Conservation (phyloP, 2,329 filamentous ascomycete genomes). For the Hymenoscyphus albidus region DNA sequence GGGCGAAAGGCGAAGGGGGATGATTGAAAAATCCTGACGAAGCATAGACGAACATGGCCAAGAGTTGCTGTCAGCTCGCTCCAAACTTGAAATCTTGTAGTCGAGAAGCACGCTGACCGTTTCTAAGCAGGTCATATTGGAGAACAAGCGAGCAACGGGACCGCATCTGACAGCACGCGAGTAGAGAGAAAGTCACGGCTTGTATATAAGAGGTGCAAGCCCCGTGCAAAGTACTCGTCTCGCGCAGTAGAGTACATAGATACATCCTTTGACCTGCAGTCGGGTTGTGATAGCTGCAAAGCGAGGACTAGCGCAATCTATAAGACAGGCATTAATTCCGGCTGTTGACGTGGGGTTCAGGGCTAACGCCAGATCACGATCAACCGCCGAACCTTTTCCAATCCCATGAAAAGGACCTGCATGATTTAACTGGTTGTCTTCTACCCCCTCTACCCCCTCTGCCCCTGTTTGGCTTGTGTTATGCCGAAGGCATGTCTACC, state of each 20-base stretch:
- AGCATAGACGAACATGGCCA: conserved; percentile 3
- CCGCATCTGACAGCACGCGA: conserved; percentile 7
- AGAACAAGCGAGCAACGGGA: not conserved
- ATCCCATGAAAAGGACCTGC: conserved; percentile 10
- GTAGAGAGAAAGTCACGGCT: conserved; percentile 1
- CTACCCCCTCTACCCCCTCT: not conserved
- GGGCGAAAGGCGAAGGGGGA: not conserved
- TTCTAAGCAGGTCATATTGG: not conserved
- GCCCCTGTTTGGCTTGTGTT: conserved; percentile 12
- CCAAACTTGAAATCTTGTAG: not conserved
- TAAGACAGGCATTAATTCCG: conserved; percentile 24
- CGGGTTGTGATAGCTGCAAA: conserved; percentile 24
- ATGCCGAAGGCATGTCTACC: conserved; percentile 14
- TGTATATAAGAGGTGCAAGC: not conserved
- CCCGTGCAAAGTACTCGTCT: conserved; percentile 3
- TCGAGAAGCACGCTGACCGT: not conserved
- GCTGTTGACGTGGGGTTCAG: conserved; percentile 16
- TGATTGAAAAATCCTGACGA: conserved; percentile 3
- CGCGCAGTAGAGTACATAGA: not conserved
- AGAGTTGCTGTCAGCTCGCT: conserved; percentile 7
- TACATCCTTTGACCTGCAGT: conserved; percentile 21
- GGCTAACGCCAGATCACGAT: conserved; percentile 20
- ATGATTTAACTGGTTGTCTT: conserved; percentile 21
- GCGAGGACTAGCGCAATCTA: conserved; percentile 25
- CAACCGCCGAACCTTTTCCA: conserved; percentile 24